Evolutionary conservation across 495 filamentous ascomycete genomes (phyloP), one percentile per base, ranked within the genome.

Genomic region (Penicillium turbatum): DNA sequence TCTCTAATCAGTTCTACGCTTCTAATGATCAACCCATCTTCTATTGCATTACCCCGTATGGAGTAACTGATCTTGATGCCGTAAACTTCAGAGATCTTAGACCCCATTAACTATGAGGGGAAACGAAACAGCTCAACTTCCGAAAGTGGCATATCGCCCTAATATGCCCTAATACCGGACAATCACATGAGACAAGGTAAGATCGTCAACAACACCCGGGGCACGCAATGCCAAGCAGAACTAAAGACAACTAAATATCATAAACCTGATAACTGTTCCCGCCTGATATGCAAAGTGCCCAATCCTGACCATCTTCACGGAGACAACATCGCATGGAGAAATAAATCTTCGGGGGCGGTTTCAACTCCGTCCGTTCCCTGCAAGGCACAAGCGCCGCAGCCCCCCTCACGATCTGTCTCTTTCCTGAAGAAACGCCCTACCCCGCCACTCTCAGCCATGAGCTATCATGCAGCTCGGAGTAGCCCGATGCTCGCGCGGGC

Each of bases 201-300:
- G 46, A 55, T 50, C 46, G 39, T 37, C 38, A 27, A 11, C 19
- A 32, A 15, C 29, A 31, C 8, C 26, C 10, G 11, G 13, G 38
- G 4, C 21, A 24, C 21, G 21, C 2, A 19, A 35, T 7, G 45
- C 45, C 36, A 51, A 51, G 48, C 38, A 15, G 39, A 49, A 39
- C 42, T 19, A 17, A 24, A 19, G 13, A 2, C 17, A 49, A 26
- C 12, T 32, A 16, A 34, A 6, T n/a, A 15, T 43, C 24, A 24
- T n/a, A 24, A 27, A 1, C 39, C 5, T 27, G 39, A 21, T 13
- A 42, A 24, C 26, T 44, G 30, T 10, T 30, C 8, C 8, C 19
- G 38, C 13, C 39, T 31, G 15, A 10, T 2, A 32, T 51, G 49
- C 49, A 51, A 41, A 16, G 30, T 16, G 30, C 49, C 49, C 38